Evolutionary conservation across 2,329 filamentous ascomycete species (phyloP), one percentile per base, ranked within the genome.

Genomic region (Clonostachys rosea): DNA sequence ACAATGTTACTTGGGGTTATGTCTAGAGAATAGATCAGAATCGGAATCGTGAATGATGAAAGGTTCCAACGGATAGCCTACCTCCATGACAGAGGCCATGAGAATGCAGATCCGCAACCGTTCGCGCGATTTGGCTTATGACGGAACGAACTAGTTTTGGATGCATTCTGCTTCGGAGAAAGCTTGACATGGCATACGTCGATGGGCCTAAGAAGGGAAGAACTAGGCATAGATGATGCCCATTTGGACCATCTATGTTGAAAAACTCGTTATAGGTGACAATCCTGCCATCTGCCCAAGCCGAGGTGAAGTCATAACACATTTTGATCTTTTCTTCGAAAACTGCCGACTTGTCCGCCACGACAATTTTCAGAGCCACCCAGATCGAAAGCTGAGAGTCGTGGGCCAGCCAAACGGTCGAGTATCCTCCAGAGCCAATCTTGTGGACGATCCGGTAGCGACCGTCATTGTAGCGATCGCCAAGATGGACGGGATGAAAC

Each of bases 361-460:
- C 42, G 13, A 43, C 42, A 5, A 43, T 43, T 30, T 43, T 67
- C 17, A 66, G 17, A 14, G 64, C 63, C 30, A 62, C 56, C 36
- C 60, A 65, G 40, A 6, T 20, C 16, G 11, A 13, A 34, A 13
- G n/a, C 16, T 30, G 18, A 34, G 24, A 39, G 40, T 66, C 70
- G 35, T 40, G 53, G 46, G 54, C 56, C 10, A 74, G 63, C 73
- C 68, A 76, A 42, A 74, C 66, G 8, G 69, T 76, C 7, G 67
- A 68, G 52, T 57, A 71, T 7, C 65, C 66, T 20, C 72, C 70
- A 47, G 55, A 66, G 34, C 71, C 69, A 34, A 75, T 54, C 55
- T 76, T 76, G 47, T 71, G 64, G 44, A 69, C 52, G 42, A 74
- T 56, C 40, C 60, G 59, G 50, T 76, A 76, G 47, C 63, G 49